Evolutionary conservation across 2,329 filamentous ascomycete genomes (phyloP), one percentile per base, ranked within the genome.

Genomic region (Hymenoscyphus salicellus): DNA sequence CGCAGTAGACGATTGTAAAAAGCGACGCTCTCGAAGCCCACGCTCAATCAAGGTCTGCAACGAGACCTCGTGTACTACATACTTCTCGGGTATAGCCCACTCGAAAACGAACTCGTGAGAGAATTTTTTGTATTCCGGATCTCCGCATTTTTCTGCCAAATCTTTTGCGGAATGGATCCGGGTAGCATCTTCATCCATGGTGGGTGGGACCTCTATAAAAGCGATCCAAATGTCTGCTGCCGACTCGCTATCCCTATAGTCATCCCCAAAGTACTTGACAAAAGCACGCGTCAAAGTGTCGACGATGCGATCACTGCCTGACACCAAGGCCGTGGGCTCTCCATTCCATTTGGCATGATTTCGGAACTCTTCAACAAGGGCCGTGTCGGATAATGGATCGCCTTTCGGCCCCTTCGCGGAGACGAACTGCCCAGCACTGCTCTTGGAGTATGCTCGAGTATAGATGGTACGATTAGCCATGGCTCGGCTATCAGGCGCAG

Each of bases 51-150:
- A 65, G 30, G 65, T 65, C 63, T 67, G 49, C 65, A 67, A 61
- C 30, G 60, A 67, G 57, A 67, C 65, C 60, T 61, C 30, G 55
- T 67, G 60, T 63, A 65, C 16, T 33, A 67, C 57, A 65, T 65
- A 67, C 63, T 63, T 63, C 65, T 67, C 63, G 28, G 65, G 63
- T 63, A 67, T 67, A 67, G 63, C 65, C 65, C 63, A 65, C 63
- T 67, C 52, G 14, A 41, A 38, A 66, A 66, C 58, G 52, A 66
- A 41, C 62, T 64, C 65, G 59, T 66, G 55, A 64, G 17, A 64
- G 65, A 66, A 66, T 64, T 56, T 59, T 2, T 62, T 62, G 17
- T 30, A 20, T 33, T 66, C 59, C 64, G 23, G 16, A 17, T 7
- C 10, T 23, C 17, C 28, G 57, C 61, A 66, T 58, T 61, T 63